Evolutionary conservation across 2,329 filamentous ascomycete genomes (phyloP).

Genomic region (Colletotrichum eremochloae): DNA sequence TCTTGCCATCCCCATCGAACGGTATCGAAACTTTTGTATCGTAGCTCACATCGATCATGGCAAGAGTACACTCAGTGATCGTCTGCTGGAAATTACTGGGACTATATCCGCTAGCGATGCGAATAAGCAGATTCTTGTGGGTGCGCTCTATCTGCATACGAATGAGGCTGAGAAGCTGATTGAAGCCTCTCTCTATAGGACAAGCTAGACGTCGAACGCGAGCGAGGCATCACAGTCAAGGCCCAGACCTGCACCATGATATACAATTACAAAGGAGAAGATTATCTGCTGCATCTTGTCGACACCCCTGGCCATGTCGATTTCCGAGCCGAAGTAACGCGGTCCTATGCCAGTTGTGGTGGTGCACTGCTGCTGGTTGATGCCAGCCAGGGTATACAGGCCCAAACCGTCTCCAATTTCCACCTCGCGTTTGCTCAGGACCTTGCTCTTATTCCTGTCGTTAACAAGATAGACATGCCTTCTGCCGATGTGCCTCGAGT

Average conservation of each 20-base stretch:
- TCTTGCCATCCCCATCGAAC: conserved; percentile 80
- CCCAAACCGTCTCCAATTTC: conserved; percentile 98
- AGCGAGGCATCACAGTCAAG: conserved; percentile 95
- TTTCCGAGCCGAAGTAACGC: conserved; percentile 94
- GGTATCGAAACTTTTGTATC: conserved; percentile 96
- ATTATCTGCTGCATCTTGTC: conserved; percentile 94
- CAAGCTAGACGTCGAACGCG: conserved; percentile 95
- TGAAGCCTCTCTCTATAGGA: conserved; percentile 63
- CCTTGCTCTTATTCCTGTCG: conserved; percentile 86
- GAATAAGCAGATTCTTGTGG: conserved; percentile 89
- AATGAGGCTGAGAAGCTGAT: conserved; percentile 17
- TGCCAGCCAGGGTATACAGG: conserved; percentile 95
- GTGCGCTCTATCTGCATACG: neutral
- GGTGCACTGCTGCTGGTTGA: conserved; percentile 94
- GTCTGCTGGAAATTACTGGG: conserved; percentile 91
- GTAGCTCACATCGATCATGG: conserved; percentile 99
- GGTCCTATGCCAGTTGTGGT: conserved; percentile 95
- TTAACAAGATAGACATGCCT: conserved; percentile 96
- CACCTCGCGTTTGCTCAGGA: conserved; percentile 96
- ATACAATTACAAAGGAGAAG: conserved; percentile 85
- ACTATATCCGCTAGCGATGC: conserved; percentile 85
- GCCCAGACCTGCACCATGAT: conserved; percentile 99
- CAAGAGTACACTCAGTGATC: conserved; percentile 94
- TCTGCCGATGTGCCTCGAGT: conserved; percentile 90
- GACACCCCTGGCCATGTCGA: conserved; percentile 98